Evolutionary conservation across 2,329 filamentous ascomycete genomes (phyloP).

Genomic region (Dactylonectria macrodidyma): DNA sequence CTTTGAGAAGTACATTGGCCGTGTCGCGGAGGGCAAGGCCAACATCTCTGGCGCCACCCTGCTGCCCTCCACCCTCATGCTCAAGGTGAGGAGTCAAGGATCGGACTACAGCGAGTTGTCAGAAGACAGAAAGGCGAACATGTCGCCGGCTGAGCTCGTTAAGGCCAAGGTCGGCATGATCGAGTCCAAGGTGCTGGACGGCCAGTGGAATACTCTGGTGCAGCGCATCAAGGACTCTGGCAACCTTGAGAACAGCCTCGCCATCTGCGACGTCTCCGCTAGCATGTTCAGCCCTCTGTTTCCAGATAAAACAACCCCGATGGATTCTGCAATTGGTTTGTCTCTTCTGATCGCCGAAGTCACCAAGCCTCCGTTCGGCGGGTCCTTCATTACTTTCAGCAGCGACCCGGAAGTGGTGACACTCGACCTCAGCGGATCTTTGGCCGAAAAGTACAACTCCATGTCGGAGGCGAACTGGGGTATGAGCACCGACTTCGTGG

Average conservation of each 20-base stretch:
- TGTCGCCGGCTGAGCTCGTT: conserved; percentile 39
- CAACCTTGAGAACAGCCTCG: conserved; percentile 66
- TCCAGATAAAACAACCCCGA: conserved; percentile 62
- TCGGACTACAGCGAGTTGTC: neutral
- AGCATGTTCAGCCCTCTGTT: conserved; percentile 63
- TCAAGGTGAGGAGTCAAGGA: conserved; percentile 8
- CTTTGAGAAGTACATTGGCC: conserved; percentile 65
- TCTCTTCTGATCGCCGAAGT: conserved; percentile 70
- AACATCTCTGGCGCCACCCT: conserved; percentile 70
- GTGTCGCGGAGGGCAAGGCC: conserved; percentile 63
- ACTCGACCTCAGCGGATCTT: conserved; percentile 54
- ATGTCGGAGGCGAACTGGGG: conserved; percentile 56
- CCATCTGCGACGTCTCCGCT: conserved; percentile 71
- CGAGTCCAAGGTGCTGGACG: conserved; percentile 57
- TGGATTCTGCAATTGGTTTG: conserved; percentile 70
- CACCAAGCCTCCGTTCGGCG: conserved; percentile 66
- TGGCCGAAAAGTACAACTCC: conserved; percentile 59
- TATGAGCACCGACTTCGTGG: conserved; percentile 66
- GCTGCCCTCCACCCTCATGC: conserved; percentile 65
- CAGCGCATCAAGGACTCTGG: conserved; percentile 70
- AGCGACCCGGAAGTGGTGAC: conserved; percentile 56
- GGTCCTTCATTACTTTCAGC: conserved; percentile 70
- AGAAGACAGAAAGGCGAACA: neutral
- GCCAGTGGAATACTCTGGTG: conserved; percentile 72
- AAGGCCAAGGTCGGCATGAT: conserved; percentile 51